Percentiles rank a stretch among this genome's conserved stretches.
These are phyloP conservation scores for Synchytrium microbalum DNA, from an alignment of 371 early-diverging fungal species.

Conservation along the genomic window DNA sequence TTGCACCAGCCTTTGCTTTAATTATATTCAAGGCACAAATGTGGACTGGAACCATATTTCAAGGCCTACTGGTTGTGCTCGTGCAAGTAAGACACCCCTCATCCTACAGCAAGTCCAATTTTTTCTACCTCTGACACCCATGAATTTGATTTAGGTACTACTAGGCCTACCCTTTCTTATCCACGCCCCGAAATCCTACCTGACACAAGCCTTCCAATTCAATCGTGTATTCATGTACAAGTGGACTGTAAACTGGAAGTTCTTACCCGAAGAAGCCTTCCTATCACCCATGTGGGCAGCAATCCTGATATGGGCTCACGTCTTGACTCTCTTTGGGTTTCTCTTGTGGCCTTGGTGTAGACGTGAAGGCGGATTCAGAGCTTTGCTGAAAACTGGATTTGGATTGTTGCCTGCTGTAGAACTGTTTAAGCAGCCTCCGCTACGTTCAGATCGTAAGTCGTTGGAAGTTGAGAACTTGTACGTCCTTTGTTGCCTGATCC, in stretches of 20 bases:
- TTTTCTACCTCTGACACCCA: too few relatives aligned
- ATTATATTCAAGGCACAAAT: conserved; percentile 54
- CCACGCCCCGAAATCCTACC: conserved; percentile 49
- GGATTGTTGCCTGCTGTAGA: background rate
- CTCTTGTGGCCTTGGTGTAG: conserved; percentile 36
- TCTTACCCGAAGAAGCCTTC: conserved; percentile 63
- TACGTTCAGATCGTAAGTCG: background rate
- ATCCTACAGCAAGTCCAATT: background rate
- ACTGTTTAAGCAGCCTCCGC: background rate
- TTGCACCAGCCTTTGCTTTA: conserved; percentile 76
- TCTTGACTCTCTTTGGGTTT: conserved; percentile 51
- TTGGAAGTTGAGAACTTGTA: background rate
- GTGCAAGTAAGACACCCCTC: conserved; percentile 43
- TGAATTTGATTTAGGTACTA: background rate
- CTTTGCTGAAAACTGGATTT: background rate
- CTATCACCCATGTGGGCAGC: conserved; percentile 48
- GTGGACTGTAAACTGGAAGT: conserved; percentile 95
- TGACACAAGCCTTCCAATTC: conserved; percentile 78
- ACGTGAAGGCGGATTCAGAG: conserved; percentile 9
- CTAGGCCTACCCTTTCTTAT: conserved; percentile 57
- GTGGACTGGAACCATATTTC: conserved; percentile 37
- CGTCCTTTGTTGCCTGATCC: background rate
- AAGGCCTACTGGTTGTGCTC: conserved; percentile 36
- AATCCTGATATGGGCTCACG: conserved; percentile 53
- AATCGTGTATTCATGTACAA: conserved; percentile 69